These are phyloP conservation scores for Candida parachauliodes DNA, from an alignment of 805 yeast species.

Conservation along the genomic window DNA sequence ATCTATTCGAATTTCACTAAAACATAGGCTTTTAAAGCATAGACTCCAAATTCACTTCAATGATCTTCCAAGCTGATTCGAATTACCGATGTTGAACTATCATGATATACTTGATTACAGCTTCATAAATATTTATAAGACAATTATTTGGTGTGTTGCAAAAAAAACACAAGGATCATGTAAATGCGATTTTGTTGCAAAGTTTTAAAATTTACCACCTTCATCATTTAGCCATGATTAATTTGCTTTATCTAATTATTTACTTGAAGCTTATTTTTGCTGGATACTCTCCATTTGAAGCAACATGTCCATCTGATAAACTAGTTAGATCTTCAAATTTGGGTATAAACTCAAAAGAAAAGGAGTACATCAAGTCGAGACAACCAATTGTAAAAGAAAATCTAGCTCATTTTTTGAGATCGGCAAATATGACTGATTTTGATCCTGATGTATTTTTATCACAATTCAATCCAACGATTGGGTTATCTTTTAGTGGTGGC, in stretches of 20 bases:
- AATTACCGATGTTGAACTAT: no score
- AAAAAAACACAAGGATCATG: no score
- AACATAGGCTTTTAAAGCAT: no score
- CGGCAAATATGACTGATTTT: conserved; percentile 19
- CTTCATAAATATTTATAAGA: no score
- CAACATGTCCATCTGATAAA: conserved; percentile 23
- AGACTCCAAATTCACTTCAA: no score
- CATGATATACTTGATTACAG: no score
- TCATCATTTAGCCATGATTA: background rate
- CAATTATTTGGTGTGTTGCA: no score
- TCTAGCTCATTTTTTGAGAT: conserved; percentile 19
- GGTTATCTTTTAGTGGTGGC: conserved; percentile 38
- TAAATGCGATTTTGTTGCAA: conserved; percentile 1
- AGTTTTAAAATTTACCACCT: background rate
- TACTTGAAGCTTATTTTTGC: background rate
- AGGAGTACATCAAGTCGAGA: conserved; percentile 22
- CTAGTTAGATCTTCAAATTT: conserved; percentile 23
- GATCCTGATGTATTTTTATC: conserved; percentile 20
- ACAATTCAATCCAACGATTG: conserved; percentile 20
- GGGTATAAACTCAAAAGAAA: conserved; percentile 21
- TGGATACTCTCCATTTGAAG: conserved; percentile 27
- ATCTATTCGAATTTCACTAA: no score
- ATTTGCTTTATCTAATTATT: background rate
- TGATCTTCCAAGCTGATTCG: no score
- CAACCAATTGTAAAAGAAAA: conserved; percentile 22